phyloP scores from a whole-genome alignment of 2,329 filamentous ascomycete genomes.

The Diaporthe ilicicola region DNA sequence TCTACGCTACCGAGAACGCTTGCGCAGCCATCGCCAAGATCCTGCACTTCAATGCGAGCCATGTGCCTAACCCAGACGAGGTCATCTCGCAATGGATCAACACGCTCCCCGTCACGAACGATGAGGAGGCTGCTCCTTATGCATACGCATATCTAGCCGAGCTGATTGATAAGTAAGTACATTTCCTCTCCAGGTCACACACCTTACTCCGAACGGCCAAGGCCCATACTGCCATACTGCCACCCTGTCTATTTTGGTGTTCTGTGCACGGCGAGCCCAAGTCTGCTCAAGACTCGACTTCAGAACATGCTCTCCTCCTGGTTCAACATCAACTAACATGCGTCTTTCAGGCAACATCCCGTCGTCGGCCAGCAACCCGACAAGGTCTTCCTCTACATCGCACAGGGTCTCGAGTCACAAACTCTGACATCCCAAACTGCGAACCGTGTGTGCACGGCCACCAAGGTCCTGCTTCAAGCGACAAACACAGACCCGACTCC shows the following conservation, averaged over 20 bases:
- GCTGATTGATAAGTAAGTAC: slow-evolving; percentile 90
- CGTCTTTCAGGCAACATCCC: slow-evolving; percentile 77
- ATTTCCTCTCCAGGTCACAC: background rate
- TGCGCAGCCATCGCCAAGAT: slow-evolving; percentile 98
- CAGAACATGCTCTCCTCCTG: background rate
- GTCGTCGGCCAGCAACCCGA: slow-evolving; percentile 79
- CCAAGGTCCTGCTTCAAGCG: slow-evolving; percentile 78
- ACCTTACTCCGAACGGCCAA: background rate
- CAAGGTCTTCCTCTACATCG: slow-evolving; percentile 86
- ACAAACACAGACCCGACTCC: slow-evolving; percentile 80
- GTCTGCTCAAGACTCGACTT: background rate
- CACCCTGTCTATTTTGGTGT: background rate
- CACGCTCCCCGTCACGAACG: slow-evolving; percentile 90
- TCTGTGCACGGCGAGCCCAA: background rate
- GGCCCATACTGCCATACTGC: background rate
- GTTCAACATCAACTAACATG: slow-evolving; percentile 8
- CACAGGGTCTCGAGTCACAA: slow-evolving; percentile 88
- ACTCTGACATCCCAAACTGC: slow-evolving; percentile 88
- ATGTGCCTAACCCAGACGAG: slow-evolving; percentile 78
- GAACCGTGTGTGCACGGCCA: slow-evolving; percentile 76
- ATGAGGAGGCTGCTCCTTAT: slow-evolving; percentile 96
- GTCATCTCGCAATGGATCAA: slow-evolving; percentile 88
- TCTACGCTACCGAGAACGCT: slow-evolving; percentile 97
- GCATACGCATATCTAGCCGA: slow-evolving; percentile 92
- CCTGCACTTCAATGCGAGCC: slow-evolving; percentile 84